Base-by-base conservation (phyloP, 371 early-diverging fungal species). In the Mortierella sp. region DNA sequence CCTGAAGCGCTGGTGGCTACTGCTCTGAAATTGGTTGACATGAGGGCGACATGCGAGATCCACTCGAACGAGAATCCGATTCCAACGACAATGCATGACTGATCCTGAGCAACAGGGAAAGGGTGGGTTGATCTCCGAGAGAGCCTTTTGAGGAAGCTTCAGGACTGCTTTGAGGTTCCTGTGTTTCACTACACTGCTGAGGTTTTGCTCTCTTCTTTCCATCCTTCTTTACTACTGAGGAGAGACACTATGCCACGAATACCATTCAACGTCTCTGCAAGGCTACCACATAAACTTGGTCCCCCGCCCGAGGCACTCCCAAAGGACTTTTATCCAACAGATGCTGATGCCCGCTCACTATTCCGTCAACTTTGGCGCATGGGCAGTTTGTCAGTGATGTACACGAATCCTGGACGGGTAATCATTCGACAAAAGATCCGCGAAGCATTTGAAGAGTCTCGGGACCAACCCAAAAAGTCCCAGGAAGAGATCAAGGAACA, bases 221-320 rank as follows among this genome's bases (percentile, higher is more conserved):
- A 34, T 43, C 29, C 17, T 10, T 24, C 12, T 41, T 21, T 19
- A 21, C 25, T 3, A 29, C 37, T 37, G 13, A 13, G n/a, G n/a
- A n/a, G n/a, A n/a, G n/a, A n/a, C n/a, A n/a, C n/a, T 0, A 71
- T 77, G 77, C 64, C 70, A 16, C 60, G 66, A 54, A 77, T 77
- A 57, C 77, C 77, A 14, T 24, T 54, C 17, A 77, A 77, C 57
- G 70, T 77, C 27, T 57, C 58, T 34, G 59, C 58, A 6, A 63
- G 60, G 3, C 24, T 77, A 29, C 78, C 78, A 0, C 65, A 65
- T 2, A 70, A 49, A 44, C 50, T 77, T 4, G 78, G 78, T 9
- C 65, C 54, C 4, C 62, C 62, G 21, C 78, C 78, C 7, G 55
- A 53, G 56, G 54, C 66, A 13, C 63, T 77, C 2, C 70, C 70